These are phyloP conservation scores for Amanita exitialis DNA, from an alignment of 768 basidiomycete genomes.

Conservation along the genomic window DNA sequence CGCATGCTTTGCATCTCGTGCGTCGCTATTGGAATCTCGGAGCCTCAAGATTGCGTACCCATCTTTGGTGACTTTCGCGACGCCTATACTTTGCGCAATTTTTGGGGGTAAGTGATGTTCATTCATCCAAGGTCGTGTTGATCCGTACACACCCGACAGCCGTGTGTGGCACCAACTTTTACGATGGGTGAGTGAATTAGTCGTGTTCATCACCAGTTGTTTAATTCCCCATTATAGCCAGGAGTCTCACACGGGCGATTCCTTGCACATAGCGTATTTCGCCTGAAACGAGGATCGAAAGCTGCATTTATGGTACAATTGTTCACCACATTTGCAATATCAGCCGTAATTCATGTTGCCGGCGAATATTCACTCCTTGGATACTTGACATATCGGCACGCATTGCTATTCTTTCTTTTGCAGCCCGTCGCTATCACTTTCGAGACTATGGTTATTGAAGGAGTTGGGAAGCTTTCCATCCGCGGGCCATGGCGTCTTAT, in stretches of 20 bases:
- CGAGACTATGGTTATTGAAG: constrained; percentile 19
- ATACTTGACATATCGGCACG: constrained; percentile 4
- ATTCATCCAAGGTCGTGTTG: not conserved
- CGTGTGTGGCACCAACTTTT: constrained; percentile 17
- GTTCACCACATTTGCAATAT: constrained; percentile 19
- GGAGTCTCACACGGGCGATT: constrained; percentile 7
- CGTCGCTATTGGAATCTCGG: constrained; percentile 11
- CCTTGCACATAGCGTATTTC: constrained; percentile 2
- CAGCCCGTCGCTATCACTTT: constrained; percentile 25
- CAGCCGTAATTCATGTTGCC: constrained; percentile 20
- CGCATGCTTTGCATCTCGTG: constrained; percentile 7
- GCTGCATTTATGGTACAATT: constrained; percentile 12
- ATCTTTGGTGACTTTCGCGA: constrained; percentile 14
- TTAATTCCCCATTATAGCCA: not conserved
- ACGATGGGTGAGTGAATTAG: constrained; percentile 11
- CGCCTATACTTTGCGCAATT: constrained; percentile 13
- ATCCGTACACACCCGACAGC: constrained; percentile 5
- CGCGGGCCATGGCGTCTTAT: constrained; percentile 7
- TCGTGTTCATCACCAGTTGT: not conserved
- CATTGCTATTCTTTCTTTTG: constrained; percentile 17
- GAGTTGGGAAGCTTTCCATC: constrained; percentile 10
- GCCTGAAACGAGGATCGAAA: constrained; percentile 7
- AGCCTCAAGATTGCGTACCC: constrained; percentile 14
- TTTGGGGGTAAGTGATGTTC: constrained; percentile 18
- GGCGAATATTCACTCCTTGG: constrained; percentile 22